Conservation (phyloP, 345 rosid species). For the Pugionium cornutum region DNA sequence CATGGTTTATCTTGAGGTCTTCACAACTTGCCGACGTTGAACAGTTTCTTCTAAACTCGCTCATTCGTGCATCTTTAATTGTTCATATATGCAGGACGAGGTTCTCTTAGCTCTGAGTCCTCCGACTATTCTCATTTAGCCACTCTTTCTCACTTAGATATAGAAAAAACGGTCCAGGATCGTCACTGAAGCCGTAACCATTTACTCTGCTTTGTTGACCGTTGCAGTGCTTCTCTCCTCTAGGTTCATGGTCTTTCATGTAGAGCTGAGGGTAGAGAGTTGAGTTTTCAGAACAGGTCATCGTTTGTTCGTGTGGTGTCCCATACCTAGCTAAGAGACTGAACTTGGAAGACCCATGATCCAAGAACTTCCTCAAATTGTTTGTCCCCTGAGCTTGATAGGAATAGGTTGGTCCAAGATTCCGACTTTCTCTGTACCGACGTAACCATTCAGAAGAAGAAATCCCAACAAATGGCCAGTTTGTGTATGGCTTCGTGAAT, state of each 20-base stretch:
- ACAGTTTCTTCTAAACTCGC: conserved; percentile 8
- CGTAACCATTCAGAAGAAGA: conserved; percentile 96
- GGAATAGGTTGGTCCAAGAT: conserved; percentile 47
- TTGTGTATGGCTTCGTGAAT: conserved; percentile 45
- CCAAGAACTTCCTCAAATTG: conserved; percentile 41
- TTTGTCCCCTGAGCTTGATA: conserved; percentile 43
- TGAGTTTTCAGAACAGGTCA: conserved; percentile 39
- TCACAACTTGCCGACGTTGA: neutral
- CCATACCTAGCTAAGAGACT: conserved; percentile 54
- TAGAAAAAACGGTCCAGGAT: conserved; percentile 68
- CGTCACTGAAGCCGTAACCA: conserved; percentile 53
- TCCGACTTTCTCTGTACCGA: conserved; percentile 73
- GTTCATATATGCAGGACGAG: conserved; percentile 53
- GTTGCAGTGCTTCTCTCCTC: conserved; percentile 45
- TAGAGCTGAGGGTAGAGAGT: conserved; percentile 30
- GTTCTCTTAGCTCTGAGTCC: conserved; percentile 43
- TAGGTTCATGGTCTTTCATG: conserved; percentile 43
- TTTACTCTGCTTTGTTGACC: conserved; percentile 53
- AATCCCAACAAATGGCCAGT: conserved; percentile 51
- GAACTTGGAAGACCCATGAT: conserved; percentile 42
- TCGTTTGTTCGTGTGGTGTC: conserved; percentile 52
- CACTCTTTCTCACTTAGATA: conserved; percentile 78
- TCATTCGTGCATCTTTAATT: conserved; percentile 36
- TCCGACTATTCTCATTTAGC: conserved; percentile 61
- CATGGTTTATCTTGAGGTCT: neutral